These are phyloP conservation scores for Gregarina niphandrodes DNA, from an alignment of 169 alveolate species.

Conservation along the genomic window DNA sequence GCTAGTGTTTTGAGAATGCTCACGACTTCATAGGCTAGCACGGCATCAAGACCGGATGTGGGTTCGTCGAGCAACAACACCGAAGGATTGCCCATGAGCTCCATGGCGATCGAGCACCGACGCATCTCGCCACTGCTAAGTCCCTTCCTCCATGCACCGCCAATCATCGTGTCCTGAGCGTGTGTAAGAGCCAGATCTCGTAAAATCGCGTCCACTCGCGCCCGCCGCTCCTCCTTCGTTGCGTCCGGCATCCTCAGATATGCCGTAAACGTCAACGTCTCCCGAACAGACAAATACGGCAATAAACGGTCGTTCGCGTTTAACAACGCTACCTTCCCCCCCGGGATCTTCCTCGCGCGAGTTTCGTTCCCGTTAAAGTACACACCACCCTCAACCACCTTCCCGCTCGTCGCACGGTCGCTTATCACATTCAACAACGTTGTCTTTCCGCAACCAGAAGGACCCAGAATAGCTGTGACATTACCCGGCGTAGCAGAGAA, in stretches of 20 bases:
- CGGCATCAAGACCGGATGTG: slow-evolving; percentile 56
- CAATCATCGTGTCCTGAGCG: slow-evolving; percentile 27
- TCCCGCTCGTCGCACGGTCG: slow-evolving; percentile 15
- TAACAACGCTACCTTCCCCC: slow-evolving; percentile 13
- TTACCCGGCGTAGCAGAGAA: slow-evolving; percentile 9
- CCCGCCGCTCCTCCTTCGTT: slow-evolving; percentile 17
- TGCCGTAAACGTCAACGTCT: slow-evolving; percentile 28
- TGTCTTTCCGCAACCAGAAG: slow-evolving; percentile 41
- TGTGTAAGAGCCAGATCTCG: slow-evolving; percentile 28
- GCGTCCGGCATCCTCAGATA: slow-evolving; percentile 24
- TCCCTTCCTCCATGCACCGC: slow-evolving; percentile 20
- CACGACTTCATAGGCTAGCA: slow-evolving; percentile 31
- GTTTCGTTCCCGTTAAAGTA: slow-evolving; percentile 7
- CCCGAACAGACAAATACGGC: slow-evolving; percentile 25
- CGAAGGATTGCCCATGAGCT: slow-evolving; percentile 44
- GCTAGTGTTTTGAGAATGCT: slow-evolving; percentile 20
- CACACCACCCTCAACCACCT: slow-evolving; percentile 7
- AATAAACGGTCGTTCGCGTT: slow-evolving; percentile 25
- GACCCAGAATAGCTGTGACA: slow-evolving; percentile 27
- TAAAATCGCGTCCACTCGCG: slow-evolving; percentile 20
- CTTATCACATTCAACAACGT: slow-evolving; percentile 31
- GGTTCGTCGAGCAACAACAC: slow-evolving; percentile 56
- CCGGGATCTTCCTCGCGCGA: slow-evolving; percentile 7
- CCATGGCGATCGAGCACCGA: slow-evolving; percentile 48
- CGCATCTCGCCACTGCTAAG: slow-evolving; percentile 43